Conservation (phyloP, 1,284 basidiomycete genomes). For the Ganoderma leucocontextum region DNA sequence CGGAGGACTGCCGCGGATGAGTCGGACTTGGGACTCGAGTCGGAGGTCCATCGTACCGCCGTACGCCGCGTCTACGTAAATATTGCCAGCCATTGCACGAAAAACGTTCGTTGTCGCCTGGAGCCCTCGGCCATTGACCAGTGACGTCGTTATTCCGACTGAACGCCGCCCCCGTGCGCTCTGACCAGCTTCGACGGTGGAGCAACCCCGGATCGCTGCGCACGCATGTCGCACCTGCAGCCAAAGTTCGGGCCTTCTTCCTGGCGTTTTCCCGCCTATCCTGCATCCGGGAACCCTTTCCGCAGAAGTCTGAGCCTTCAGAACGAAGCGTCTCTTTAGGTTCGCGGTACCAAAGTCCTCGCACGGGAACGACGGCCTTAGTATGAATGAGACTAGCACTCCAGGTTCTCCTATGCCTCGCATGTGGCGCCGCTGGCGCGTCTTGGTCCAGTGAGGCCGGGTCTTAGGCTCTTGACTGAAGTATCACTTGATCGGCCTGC, state of each 20-base stretch:
- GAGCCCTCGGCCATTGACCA: not conserved
- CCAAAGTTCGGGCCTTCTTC: slow-evolving; percentile 10
- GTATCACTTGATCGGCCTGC: slow-evolving; percentile 26
- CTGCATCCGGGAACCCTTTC: slow-evolving; percentile 25
- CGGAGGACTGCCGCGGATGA: slow-evolving; percentile 19
- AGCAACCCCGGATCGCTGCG: slow-evolving; percentile 25
- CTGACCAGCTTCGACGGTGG: slow-evolving; percentile 10
- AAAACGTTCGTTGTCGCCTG: not conserved
- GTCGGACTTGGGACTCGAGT: slow-evolving; percentile 4
- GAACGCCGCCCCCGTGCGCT: slow-evolving; percentile 25
- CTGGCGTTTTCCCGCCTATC: slow-evolving; percentile 14
- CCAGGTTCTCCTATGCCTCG: slow-evolving; percentile 13
- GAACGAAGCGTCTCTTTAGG: too few relatives aligned
- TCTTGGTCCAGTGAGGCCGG: slow-evolving; percentile 3
- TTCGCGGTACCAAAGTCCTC: too few relatives aligned
- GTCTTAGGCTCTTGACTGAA: slow-evolving; percentile 8
- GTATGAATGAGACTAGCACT: too few relatives aligned
- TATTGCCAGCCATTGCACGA: not conserved
- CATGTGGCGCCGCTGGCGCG: slow-evolving; percentile 7
- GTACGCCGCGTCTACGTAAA: slow-evolving; percentile 11
- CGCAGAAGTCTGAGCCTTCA: not conserved
- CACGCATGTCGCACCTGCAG: not conserved
- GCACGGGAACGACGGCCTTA: too few relatives aligned
- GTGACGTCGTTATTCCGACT: slow-evolving; percentile 28
- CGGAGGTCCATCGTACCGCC: slow-evolving; percentile 24